Evolutionary conservation across 441 rosid genomes (phyloP).

Genomic region (Populus hybrid): DNA sequence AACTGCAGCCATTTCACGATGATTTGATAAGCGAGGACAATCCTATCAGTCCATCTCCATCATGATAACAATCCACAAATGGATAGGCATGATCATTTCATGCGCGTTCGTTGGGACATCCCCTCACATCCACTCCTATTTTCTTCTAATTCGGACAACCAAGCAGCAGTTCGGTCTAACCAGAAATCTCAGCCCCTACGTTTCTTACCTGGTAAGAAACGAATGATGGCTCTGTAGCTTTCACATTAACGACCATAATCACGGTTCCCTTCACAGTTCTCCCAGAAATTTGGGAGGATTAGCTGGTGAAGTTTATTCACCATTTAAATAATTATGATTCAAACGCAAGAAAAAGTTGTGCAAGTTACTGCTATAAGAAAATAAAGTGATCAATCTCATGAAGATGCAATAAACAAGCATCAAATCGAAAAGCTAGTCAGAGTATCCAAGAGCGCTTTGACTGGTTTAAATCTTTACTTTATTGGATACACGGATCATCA

Average conservation of each 20-base stretch:
- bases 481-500: background rate
- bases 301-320: too few relatives aligned
- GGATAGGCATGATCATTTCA: too few relatives aligned
- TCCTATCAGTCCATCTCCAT: too few relatives aligned
- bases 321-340: too few relatives aligned
- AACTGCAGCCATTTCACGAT: too few relatives aligned
- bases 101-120: too few relatives aligned
- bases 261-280: background rate
- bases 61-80: too few relatives aligned
- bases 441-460: conserved; percentile 31
- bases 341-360: background rate
- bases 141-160: background rate
- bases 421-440: conserved; percentile 26
- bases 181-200: background rate
- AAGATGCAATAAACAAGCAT: conserved; percentile 13
- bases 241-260: background rate
- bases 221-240: background rate
- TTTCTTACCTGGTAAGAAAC: conserved; percentile 4
- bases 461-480: background rate
- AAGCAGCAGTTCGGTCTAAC: background rate
- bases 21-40: too few relatives aligned
- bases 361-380: background rate
- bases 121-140: background rate
- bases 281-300: background rate
- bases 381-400: conserved; percentile 17